A percentile compares a stretch with the other conserved stretches of the same genome.
phyloP scores from a whole-genome alignment of 257 asterid species.

The Linderniella brevidens region DNA sequence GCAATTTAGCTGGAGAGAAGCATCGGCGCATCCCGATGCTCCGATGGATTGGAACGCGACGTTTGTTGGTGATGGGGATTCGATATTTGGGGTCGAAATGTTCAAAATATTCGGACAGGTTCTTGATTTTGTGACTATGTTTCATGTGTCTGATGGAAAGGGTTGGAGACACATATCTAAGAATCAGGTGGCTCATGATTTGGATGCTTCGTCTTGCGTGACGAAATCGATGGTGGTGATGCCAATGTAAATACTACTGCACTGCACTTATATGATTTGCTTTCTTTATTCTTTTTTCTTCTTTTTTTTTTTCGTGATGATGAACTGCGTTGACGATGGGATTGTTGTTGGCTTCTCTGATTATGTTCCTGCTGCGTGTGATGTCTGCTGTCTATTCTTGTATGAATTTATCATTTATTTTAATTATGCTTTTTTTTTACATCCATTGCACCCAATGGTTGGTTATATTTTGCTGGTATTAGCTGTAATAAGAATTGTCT shows the following conservation, averaged over 20 bases:
- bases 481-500: too few relatives aligned
- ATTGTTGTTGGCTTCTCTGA: too few relatives aligned
- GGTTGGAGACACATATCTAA: slow-evolving; percentile 73
- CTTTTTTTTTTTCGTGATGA: too few relatives aligned
- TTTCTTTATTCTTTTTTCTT: too few relatives aligned
- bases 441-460: too few relatives aligned
- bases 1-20: slow-evolving; percentile 44
- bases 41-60: slow-evolving; percentile 99
- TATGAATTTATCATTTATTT: too few relatives aligned
- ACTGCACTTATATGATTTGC: too few relatives aligned
- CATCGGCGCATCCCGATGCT: slow-evolving; percentile 75
- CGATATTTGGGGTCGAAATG: slow-evolving; percentile 83
- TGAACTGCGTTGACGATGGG: too few relatives aligned
- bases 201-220: slow-evolving; percentile 81
- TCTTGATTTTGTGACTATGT: slow-evolving; percentile 69
- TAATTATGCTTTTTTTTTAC: too few relatives aligned
- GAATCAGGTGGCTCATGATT: slow-evolving; percentile 49
- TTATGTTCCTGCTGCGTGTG: too few relatives aligned
- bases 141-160: slow-evolving; percentile 19
- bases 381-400: too few relatives aligned
- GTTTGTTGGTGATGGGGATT: slow-evolving; percentile 47
- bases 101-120: slow-evolving; percentile 96
- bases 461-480: too few relatives aligned
- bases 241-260: slow-evolving; percentile 25
- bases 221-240: slow-evolving; percentile 75